Conservation (phyloP, 2,329 filamentous ascomycete genomes). For the Colletotrichum liaoningense region DNA sequence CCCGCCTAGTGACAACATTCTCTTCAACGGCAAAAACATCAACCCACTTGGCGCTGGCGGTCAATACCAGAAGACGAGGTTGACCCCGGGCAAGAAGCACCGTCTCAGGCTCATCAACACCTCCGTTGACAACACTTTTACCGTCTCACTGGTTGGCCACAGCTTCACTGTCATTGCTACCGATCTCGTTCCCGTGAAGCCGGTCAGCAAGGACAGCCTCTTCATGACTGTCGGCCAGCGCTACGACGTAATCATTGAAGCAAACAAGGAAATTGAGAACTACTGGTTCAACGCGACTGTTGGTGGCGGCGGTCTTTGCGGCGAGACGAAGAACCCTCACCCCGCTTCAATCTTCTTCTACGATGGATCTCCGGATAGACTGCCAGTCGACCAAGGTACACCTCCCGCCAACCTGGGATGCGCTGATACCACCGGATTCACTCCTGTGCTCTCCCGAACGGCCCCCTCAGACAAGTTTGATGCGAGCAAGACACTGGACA, state of each 20-base stretch:
- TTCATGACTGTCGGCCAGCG: conserved; percentile 62
- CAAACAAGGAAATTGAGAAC: conserved; percentile 45
- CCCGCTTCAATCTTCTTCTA: conserved; percentile 53
- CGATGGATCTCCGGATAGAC: conserved; percentile 43
- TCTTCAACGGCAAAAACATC: conserved; percentile 56
- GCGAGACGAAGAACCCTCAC: conserved; percentile 41
- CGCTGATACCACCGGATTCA: conserved; percentile 37
- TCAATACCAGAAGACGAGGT: conserved; percentile 44
- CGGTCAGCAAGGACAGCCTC: conserved; percentile 60
- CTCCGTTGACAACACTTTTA: conserved; percentile 60
- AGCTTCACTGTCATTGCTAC: conserved; percentile 62
- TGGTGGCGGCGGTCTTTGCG: conserved; percentile 42
- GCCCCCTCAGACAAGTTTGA: conserved; percentile 41
- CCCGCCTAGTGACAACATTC: conserved; percentile 49
- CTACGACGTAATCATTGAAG: conserved; percentile 54
- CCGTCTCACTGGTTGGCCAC: conserved; percentile 63
- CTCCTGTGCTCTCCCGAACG: conserved; percentile 39
- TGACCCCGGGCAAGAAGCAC: conserved; percentile 59
- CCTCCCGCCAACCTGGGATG: conserved; percentile 36
- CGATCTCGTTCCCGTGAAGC: conserved; percentile 64
- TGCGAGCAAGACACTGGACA: conserved; percentile 38
- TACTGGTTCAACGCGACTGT: conserved; percentile 57
- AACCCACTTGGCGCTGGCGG: conserved; percentile 44
- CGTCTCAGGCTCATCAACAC: conserved; percentile 63
- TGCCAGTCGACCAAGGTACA: conserved; percentile 43